These are phyloP conservation scores for Candida khao-thaluensis DNA, from an alignment of 805 yeast species.

Conservation along the genomic window DNA sequence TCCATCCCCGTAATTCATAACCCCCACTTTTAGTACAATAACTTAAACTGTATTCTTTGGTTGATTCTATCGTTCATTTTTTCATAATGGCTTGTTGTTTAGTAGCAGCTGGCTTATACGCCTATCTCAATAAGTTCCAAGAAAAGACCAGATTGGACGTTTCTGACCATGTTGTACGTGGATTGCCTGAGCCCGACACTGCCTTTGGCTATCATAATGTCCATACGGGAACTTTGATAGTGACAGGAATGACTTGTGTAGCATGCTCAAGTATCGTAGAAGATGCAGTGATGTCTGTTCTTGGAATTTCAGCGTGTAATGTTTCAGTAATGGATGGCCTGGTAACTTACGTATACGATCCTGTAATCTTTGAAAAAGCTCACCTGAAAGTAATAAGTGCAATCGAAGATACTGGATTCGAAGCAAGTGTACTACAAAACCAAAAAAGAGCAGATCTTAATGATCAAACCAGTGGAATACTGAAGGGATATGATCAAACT, in stretches of 20 bases:
- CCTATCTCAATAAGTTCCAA: constrained; percentile 6
- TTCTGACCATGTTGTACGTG: constrained; percentile 5
- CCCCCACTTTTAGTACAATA: too few species aligned
- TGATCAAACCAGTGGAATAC: neutral
- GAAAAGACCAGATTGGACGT: constrained; percentile 5
- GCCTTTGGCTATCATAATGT: constrained; percentile 6
- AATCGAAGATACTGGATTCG: constrained; percentile 9
- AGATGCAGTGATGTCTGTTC: constrained; percentile 4
- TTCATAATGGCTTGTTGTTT: constrained; percentile 12
- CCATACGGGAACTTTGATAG: constrained; percentile 6
- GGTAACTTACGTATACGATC: constrained; percentile 9
- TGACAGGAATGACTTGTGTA: constrained; percentile 10
- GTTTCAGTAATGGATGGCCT: constrained; percentile 9
- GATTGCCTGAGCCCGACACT: constrained; percentile 11
- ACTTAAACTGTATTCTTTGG: too few species aligned
- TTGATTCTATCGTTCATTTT: too few species aligned
- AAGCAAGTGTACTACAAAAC: constrained; percentile 1
- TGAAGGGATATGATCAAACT: constrained; percentile 1
- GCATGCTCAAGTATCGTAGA: constrained; percentile 8
- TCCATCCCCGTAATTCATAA: too few species aligned
- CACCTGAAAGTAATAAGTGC: constrained; percentile 4
- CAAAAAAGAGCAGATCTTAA: neutral
- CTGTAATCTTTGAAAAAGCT: constrained; percentile 3
- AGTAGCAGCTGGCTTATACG: constrained; percentile 11
- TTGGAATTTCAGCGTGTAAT: constrained; percentile 9